Evolutionary conservation across 1,284 basidiomycete genomes (phyloP).

Genomic region (Stereum hirsutum): DNA sequence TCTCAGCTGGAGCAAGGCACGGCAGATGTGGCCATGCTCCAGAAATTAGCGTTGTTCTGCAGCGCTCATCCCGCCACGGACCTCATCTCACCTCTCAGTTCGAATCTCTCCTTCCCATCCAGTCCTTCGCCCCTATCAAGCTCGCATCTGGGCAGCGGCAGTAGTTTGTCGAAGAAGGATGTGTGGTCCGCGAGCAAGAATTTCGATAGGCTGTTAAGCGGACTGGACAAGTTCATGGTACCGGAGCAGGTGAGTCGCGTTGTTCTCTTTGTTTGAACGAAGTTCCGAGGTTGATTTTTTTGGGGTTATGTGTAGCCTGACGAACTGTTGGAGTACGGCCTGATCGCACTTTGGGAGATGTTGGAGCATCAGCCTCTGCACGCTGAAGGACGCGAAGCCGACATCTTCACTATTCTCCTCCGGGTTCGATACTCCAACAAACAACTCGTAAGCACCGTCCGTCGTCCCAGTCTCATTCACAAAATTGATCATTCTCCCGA

Average conservation of each 20-base stretch:
- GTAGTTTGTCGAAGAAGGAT: conserved; percentile 35
- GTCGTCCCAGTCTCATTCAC: not conserved
- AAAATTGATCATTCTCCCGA: conserved; percentile 6
- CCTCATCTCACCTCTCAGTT: conserved; percentile 22
- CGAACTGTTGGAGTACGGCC: conserved; percentile 59
- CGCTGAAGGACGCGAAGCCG: conserved; percentile 65
- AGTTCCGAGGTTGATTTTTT: conserved; percentile 9
- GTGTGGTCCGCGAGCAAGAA: conserved; percentile 60
- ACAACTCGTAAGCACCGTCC: conserved; percentile 39
- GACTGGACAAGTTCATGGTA: conserved; percentile 50
- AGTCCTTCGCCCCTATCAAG: conserved; percentile 45
- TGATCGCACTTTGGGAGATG: conserved; percentile 72
- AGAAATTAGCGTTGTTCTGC: conserved; percentile 55
- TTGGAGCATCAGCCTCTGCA: conserved; percentile 56
- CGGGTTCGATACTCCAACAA: conserved; percentile 60
- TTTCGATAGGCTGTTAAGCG: conserved; percentile 57
- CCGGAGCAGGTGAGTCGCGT: conserved; percentile 39
- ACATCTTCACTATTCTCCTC: conserved; percentile 56
- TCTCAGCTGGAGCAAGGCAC: conserved; percentile 39
- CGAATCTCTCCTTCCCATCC: conserved; percentile 15
- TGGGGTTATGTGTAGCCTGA: conserved; percentile 32
- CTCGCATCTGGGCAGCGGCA: conserved; percentile 21
- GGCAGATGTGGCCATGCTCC: conserved; percentile 41
- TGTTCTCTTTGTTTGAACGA: conserved; percentile 4
- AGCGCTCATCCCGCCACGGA: conserved; percentile 45